These are phyloP conservation scores for Abrus precatorius DNA, from an alignment of 306 rosid species.

Conservation along the genomic window DNA sequence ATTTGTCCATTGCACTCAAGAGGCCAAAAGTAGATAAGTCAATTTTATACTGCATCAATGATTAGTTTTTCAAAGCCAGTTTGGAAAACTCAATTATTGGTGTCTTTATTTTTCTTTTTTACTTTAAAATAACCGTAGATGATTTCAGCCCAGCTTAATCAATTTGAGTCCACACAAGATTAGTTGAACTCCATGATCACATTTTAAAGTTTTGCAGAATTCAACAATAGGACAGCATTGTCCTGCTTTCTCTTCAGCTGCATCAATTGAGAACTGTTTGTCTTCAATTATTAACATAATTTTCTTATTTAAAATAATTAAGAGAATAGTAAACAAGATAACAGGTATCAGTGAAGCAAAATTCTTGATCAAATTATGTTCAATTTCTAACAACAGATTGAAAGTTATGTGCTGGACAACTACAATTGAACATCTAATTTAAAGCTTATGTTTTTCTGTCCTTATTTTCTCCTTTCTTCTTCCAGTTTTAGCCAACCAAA, in stretches of 20 bases:
- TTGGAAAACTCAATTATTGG: slow-evolving; percentile 53
- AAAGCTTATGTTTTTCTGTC: slow-evolving; percentile 36
- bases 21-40: slow-evolving; percentile 40
- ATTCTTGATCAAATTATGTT: slow-evolving; percentile 41
- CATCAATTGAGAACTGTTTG: slow-evolving; percentile 23
- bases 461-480: slow-evolving; percentile 36
- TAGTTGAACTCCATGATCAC: slow-evolving; percentile 45
- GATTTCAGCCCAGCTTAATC: slow-evolving; percentile 32
- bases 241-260: slow-evolving; percentile 27
- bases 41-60: slow-evolving; percentile 48
- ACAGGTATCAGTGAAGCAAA: slow-evolving; percentile 33
- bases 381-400: slow-evolving; percentile 49
- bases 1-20: slow-evolving; percentile 45
- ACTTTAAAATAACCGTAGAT: slow-evolving; percentile 30
- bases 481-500: slow-evolving; percentile 52
- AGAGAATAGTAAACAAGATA: slow-evolving; percentile 38
- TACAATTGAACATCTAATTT: slow-evolving; percentile 47
- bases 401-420: slow-evolving; percentile 51
- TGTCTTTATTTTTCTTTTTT: slow-evolving; percentile 16
- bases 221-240: slow-evolving; percentile 3
- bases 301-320: slow-evolving; percentile 2
- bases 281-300: slow-evolving; percentile 40
- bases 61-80: slow-evolving; percentile 47
- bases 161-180: slow-evolving; percentile 43
- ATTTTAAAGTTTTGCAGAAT: slow-evolving; percentile 18